Base-by-base conservation (phyloP, 352 stramenopile species). In the Aphanomyces invadans region DNA sequence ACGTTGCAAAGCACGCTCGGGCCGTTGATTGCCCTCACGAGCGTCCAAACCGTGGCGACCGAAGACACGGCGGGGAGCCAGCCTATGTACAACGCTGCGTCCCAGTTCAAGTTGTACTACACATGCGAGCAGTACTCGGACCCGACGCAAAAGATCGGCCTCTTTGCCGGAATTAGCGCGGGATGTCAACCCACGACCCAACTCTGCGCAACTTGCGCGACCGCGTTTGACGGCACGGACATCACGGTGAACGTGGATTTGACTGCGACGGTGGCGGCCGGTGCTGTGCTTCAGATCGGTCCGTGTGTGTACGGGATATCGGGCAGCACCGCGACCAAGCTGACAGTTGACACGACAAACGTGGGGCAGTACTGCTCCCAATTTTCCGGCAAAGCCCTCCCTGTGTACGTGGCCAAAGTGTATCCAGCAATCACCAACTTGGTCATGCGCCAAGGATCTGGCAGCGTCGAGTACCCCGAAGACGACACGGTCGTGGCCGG, bases 111-210 rank as follows among this genome's bases (percentile, higher is more conserved):
- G 45, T 55, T 93, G 26, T 81, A 71, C 1, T 83, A 86, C 55
- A 90, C 83, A 1, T 93, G 84, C 29, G 82, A 91, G 66, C 83
- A 83, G 31, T 97, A 96, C 67, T 95, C 88, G 12, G 82, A 95
- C 31, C 88, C 88, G 12, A 71, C 73, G 28, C 64, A 72, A 1
- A 79, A 78, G 45, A 75, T 75, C 19, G 74, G 71, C 25, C 28
- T 38, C 2, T 66, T 66, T n/a, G 28, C 44, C 2, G 76, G 73
- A 0, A 87, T 93, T 23, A 92, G 74, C 55, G 67, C 69, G 0
- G 62, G 71, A 0, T 97, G 89, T 49, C 75, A 69, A 2, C 80
- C 79, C 17, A 71, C 59, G 4, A 55, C 11, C 0, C 64, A 45
- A 70, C 71, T 83, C 45, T 93, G 75, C 67, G 68, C 71, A 56